Evolutionary conservation across 768 basidiomycete species (phyloP).

Genomic region (Thelephora aurantiotincta): DNA sequence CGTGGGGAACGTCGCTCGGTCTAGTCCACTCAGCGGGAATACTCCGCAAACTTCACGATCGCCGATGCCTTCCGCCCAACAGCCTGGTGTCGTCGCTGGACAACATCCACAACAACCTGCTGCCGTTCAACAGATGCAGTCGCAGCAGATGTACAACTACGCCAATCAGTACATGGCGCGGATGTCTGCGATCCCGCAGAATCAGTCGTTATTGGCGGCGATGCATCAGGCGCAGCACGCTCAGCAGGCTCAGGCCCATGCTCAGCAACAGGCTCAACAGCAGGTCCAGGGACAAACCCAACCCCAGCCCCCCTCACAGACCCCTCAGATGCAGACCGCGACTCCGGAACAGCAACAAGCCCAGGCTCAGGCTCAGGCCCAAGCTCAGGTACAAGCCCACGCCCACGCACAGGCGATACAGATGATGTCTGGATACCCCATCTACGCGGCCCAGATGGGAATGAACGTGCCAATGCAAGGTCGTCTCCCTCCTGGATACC

Average conservation of each 20-base stretch:
- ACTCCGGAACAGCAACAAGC: slow-evolving; percentile 3
- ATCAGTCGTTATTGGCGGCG: slow-evolving; percentile 8
- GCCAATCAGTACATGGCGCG: background rate
- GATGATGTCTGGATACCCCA: slow-evolving; percentile 5
- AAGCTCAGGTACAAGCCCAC: slow-evolving; percentile 1
- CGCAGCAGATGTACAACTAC: slow-evolving; percentile 8
- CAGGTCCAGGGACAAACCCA: slow-evolving; percentile 12
- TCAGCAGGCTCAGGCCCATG: slow-evolving; percentile 9
- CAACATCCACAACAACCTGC: slow-evolving; percentile 9
- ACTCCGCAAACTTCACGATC: slow-evolving; percentile 9
- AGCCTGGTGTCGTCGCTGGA: slow-evolving; percentile 7
- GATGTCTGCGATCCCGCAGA: slow-evolving; percentile 4
- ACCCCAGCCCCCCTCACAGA: slow-evolving; percentile 6
- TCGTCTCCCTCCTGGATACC: slow-evolving; percentile 7
- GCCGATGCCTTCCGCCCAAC: slow-evolving; percentile 8
- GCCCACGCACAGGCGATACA: slow-evolving; percentile 7
- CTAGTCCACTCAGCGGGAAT: slow-evolving; percentile 7
- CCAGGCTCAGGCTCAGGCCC: slow-evolving; percentile 4
- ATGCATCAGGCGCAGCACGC: slow-evolving; percentile 10
- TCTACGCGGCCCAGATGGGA: slow-evolving; percentile 12
- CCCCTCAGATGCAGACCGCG: slow-evolving; percentile 6
- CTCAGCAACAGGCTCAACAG: slow-evolving; percentile 11
- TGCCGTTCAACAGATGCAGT: slow-evolving; percentile 10
- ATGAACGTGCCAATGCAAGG: slow-evolving; percentile 7
- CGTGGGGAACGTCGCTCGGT: slow-evolving; percentile 7